Base-by-base conservation (phyloP, 495 filamentous ascomycete species). In the Cryomyces minteri region DNA sequence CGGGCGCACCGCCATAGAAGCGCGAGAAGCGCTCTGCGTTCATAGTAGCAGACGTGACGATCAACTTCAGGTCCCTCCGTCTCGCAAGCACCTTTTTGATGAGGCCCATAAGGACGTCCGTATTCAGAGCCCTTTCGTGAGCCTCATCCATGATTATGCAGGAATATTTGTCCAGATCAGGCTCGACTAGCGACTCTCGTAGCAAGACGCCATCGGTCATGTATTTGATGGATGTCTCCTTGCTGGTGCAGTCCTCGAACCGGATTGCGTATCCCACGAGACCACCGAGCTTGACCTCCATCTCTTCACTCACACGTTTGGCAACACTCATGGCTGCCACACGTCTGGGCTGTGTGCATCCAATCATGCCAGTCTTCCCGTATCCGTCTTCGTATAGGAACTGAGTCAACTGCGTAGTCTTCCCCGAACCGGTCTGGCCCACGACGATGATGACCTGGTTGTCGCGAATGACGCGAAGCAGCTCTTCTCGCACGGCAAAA, bases 141-240 rank as follows among this genome's bases (percentile, higher is more conserved):
- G 92, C 92, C 65, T 99, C 92, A 61, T 99, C 92, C 90, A 99
- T 95, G 59, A 99, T 99, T 43, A 99, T 87, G 58, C 86, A 94
- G 9, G 88, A 94, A 61, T 99, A 99, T 55, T 83, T 83, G 60
- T 96, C 92, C 25, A 99, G 72, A 56, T 99, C 93, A 11, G 76
- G 71, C 54, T 95, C 87, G 42, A 83, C 82, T 6, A 99, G 72
- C 10, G 84, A 94, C 54, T 99, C 92, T 56, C 92, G 78, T 11
- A 99, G 72, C 28, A 99, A 68, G 5, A 99, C 87, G 62, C 92
- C 92, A 55, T 99, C 92, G 1, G 92, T 99, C 92, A 99, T 95
- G 57, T 99, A 99, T 62, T 99, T 99, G 61, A 99, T 96, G 48
- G 77, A 68, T 1, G 92, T 99, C 45, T 95, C 78, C 50, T 83